Percentiles rank a stretch among this genome's conserved stretches.
Evolutionary conservation across 106 monocot species (phyloP).

Genomic region (Allium fistulosum): DNA sequence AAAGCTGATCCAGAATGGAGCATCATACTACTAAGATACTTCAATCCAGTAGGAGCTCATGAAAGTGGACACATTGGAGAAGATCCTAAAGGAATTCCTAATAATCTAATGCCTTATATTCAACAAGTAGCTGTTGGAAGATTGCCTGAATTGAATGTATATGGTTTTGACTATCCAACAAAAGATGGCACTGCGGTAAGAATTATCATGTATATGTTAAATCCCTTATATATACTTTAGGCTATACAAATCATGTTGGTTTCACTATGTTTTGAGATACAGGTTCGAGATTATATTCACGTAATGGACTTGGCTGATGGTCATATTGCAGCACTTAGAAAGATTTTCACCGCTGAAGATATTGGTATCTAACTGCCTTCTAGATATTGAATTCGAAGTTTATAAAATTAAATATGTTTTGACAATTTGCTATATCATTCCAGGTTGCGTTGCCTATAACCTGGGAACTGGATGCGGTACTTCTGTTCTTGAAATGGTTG

Average conservation of each 20-base stretch:
- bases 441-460: conserved; percentile 87
- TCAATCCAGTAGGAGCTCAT: conserved; percentile 89
- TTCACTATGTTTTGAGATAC: background rate
- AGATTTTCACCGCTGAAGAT: conserved; percentile 50
- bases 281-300: conserved; percentile 83
- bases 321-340: conserved; percentile 68
- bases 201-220: background rate
- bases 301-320: conserved; percentile 80
- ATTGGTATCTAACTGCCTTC: conserved; percentile 26
- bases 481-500: conserved; percentile 77
- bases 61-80: conserved; percentile 86
- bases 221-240: background rate
- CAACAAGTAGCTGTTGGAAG: conserved; percentile 82
- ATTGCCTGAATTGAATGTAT: conserved; percentile 69
- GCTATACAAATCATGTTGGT: background rate
- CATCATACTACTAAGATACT: conserved; percentile 74
- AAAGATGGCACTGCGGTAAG: conserved; percentile 83
- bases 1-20: conserved; percentile 71
- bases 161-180: conserved; percentile 80
- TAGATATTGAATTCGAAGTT: background rate
- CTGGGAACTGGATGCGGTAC: conserved; percentile 72
- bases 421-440: background rate
- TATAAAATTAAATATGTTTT: background rate
- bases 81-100: conserved; percentile 82
- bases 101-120: conserved; percentile 88